These are phyloP conservation scores for Panicum hallii DNA, from an alignment of 202 grass and related monocot species.

Conservation along the genomic window DNA sequence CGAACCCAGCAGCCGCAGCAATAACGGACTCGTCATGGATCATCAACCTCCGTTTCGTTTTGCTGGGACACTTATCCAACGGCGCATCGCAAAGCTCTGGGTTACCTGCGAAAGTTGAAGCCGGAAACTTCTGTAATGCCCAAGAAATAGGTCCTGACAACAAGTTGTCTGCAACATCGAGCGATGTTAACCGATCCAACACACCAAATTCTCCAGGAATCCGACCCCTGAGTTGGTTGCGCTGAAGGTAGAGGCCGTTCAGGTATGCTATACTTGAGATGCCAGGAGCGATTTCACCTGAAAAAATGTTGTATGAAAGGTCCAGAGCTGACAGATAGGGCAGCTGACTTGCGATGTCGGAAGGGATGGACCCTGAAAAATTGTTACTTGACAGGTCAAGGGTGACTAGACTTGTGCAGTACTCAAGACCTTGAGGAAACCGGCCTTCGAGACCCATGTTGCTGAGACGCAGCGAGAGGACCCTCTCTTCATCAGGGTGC, in stretches of 20 bases:
- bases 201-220: constrained; percentile 17
- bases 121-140: not conserved
- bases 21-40: constrained; percentile 36
- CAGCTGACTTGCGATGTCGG: not conserved
- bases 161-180: not conserved
- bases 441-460: constrained; percentile 54
- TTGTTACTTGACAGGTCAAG: constrained; percentile 27
- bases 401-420: constrained; percentile 45
- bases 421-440: constrained; percentile 59
- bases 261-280: constrained; percentile 44
- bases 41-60: constrained; percentile 30
- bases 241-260: constrained; percentile 41
- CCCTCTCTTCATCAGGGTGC: constrained; percentile 52
- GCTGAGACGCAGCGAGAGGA: constrained; percentile 44
- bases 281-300: constrained; percentile 49
- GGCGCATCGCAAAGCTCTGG: constrained; percentile 48
- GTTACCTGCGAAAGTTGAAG: constrained; percentile 31
- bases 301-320: constrained; percentile 52
- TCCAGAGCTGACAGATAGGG: constrained; percentile 54
- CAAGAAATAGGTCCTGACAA: not conserved
- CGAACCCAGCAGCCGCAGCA: constrained; percentile 36
- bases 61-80: not conserved
- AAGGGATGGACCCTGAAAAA: constrained; percentile 18
- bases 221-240: constrained; percentile 51
- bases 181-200: not conserved